Percentiles rank a stretch among this genome's conserved stretches.
phyloP scores from a whole-genome alignment of 495 filamentous ascomycete genomes.

The Acidiella bohemica region DNA sequence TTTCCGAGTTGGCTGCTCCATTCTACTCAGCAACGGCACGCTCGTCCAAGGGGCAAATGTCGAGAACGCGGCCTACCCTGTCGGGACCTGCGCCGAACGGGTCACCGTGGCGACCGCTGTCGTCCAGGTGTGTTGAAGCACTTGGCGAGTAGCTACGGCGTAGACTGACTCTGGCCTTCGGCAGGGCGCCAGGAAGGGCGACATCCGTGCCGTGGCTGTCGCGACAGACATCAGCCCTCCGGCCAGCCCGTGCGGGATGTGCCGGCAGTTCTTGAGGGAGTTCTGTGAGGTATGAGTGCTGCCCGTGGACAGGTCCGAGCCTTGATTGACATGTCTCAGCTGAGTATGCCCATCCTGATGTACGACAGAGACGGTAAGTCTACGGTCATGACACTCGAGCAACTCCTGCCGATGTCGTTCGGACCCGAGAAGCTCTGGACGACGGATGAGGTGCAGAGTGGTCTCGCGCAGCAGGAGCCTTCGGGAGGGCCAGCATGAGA shows the following conservation, averaged over 20 bases:
- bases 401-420: conserved; percentile 24
- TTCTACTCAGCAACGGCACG: conserved; percentile 48
- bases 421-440: conserved; percentile 21
- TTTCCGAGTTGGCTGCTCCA: conserved; percentile 77
- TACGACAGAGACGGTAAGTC: conserved; percentile 61
- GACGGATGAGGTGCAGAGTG: conserved; percentile 14
- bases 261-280: conserved; percentile 36
- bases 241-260: conserved; percentile 40
- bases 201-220: conserved; percentile 78
- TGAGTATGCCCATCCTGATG: conserved; percentile 73
- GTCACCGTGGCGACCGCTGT: conserved; percentile 75
- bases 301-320: background rate
- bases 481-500: too few species aligned
- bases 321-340: conserved; percentile 28
- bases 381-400: conserved; percentile 52
- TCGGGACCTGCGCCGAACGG: conserved; percentile 87
- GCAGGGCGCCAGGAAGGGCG: conserved; percentile 36
- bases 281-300: conserved; percentile 29
- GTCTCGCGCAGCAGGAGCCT: conserved; percentile 1
- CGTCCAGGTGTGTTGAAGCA: conserved; percentile 29
- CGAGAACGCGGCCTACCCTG: conserved; percentile 86
- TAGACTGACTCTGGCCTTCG: background rate
- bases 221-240: conserved; percentile 52
- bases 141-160: conserved; percentile 25
- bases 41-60: conserved; percentile 66